A percentile compares a stretch with the other conserved stretches of the same genome.
Evolutionary conservation across 139 green algal species (phyloP).

Genomic region (Coelastrella sp.): DNA sequence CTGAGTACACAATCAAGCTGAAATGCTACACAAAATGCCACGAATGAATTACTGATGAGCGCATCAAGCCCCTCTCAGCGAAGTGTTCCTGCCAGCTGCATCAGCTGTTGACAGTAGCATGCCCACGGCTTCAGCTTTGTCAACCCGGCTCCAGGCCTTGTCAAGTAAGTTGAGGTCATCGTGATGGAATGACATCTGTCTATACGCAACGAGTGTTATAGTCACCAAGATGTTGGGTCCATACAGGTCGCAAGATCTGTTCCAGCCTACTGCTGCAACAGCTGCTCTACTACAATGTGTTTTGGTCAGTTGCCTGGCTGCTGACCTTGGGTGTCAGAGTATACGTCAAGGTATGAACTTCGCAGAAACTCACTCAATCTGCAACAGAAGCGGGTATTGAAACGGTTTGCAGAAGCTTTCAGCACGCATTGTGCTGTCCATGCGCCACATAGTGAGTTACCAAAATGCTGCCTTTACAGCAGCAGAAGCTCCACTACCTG

Average conservation of each 20-base stretch:
- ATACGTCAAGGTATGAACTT: conserved; percentile 7
- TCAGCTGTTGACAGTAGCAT: background rate
- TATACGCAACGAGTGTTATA: no score
- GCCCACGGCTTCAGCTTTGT: background rate
- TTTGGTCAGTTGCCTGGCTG: conserved; percentile 59
- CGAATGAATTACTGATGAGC: background rate
- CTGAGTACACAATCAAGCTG: no score
- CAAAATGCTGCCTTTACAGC: no score
- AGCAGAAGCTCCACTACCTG: no score
- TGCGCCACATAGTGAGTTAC: no score
- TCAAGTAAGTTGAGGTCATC: conserved; percentile 42
- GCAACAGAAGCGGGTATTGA: no score
- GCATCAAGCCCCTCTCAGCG: background rate
- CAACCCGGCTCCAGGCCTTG: conserved; percentile 46
- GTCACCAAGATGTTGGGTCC: background rate
- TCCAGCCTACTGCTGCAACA: conserved; percentile 66
- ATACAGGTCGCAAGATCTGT: conserved; percentile 58
- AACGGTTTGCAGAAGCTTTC: no score
- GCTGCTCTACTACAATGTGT: conserved; percentile 64
- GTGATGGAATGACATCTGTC: background rate
- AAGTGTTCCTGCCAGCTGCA: background rate
- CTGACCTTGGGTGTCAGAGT: conserved; percentile 46
- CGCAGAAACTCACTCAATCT: no score
- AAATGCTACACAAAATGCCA: no score
- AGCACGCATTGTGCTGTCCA: no score